Conservation (phyloP, 148 eudicot genomes). For the Salicornia ramosissima region DNA sequence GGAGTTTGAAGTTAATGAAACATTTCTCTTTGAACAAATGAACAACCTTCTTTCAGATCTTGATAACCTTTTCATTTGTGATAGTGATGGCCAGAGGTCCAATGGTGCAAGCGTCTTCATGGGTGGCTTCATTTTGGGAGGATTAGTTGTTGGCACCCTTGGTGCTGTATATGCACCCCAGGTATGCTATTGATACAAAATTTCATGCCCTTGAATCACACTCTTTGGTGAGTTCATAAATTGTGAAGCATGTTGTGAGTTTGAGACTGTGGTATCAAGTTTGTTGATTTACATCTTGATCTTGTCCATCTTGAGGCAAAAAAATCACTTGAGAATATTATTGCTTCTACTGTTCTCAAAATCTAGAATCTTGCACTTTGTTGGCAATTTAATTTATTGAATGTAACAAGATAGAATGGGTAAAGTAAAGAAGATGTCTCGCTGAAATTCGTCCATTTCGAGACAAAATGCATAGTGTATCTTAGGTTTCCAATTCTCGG, state of each 20-base stretch:
- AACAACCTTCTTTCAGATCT: background rate
- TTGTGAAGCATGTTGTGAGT: background rate
- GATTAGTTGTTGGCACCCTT: conserved; percentile 73
- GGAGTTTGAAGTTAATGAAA: conserved; percentile 2
- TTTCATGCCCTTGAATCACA: conserved; percentile 1
- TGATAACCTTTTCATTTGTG: conserved; percentile 17
- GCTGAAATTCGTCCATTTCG: background rate
- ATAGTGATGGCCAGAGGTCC: conserved; percentile 64
- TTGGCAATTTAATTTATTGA: background rate
- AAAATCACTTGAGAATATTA: background rate
- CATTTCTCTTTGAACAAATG: background rate
- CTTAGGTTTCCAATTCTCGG: no score
- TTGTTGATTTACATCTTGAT: background rate
- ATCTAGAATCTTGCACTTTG: background rate
- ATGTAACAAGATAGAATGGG: background rate
- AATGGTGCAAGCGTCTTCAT: conserved; percentile 51
- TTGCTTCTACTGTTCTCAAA: background rate
- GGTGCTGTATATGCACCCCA: conserved; percentile 83
- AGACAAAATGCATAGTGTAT: background rate
- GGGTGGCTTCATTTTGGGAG: conserved; percentile 86
- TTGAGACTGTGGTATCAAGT: background rate
- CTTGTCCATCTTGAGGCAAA: background rate
- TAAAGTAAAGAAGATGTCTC: background rate
- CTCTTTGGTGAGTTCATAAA: background rate
- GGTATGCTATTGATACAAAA: conserved; percentile 32